Evolutionary conservation across 257 asterid genomes (phyloP).

Genomic region (Plantago ovata): DNA sequence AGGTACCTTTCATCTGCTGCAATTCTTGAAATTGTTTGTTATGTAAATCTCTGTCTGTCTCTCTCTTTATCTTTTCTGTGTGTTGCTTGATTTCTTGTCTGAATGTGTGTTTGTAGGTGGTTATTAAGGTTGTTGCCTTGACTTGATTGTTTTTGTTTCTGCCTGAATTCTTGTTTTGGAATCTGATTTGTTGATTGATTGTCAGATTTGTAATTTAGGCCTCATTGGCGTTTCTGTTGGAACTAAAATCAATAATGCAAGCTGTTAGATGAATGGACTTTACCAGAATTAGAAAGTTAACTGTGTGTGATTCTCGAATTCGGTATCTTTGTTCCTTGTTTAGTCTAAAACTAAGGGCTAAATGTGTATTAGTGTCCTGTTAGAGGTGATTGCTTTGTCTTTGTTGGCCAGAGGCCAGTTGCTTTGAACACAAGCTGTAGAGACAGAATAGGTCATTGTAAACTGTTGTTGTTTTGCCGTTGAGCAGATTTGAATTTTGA

Average conservation of each 20-base stretch:
- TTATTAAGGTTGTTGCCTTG: neutral
- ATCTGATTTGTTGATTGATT: conserved; percentile 6
- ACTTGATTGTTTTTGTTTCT: conserved; percentile 1
- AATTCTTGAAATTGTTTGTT: conserved; percentile 5
- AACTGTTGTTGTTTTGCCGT: neutral
- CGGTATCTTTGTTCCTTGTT: too few relatives aligned
- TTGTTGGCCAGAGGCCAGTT: too few relatives aligned
- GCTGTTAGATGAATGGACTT: conserved; percentile 2
- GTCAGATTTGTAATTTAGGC: neutral
- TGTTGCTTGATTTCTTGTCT: conserved; percentile 14
- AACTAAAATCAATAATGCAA: conserved; percentile 16
- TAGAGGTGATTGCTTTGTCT: too few relatives aligned
- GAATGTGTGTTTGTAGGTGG: neutral
- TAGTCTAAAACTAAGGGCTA: too few relatives aligned
- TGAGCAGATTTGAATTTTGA: neutral
- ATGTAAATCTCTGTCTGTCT: neutral
- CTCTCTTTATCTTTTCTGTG: too few relatives aligned
- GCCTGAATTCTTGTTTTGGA: conserved; percentile 16
- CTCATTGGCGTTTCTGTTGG: neutral
- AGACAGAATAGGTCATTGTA: too few relatives aligned
- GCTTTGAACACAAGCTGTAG: too few relatives aligned
- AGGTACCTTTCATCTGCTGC: conserved; percentile 26
- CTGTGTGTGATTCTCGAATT: neutral
- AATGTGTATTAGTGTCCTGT: too few relatives aligned
- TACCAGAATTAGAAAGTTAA: neutral